Conservation (phyloP, 1,284 basidiomycete species). For the Ustilago esculenta region DNA sequence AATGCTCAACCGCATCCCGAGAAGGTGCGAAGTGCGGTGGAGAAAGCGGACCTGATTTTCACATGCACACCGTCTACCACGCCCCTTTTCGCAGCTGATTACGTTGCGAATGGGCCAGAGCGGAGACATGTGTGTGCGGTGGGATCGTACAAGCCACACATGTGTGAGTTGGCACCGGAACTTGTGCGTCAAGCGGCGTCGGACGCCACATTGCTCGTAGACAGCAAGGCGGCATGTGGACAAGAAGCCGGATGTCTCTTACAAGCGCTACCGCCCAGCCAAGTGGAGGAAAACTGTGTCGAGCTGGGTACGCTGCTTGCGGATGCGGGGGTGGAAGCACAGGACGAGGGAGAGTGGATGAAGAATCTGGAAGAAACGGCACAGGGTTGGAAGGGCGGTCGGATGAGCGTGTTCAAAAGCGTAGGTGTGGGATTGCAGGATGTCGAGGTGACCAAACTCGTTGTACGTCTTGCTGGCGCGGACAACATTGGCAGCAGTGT, state of each 20-base stretch:
- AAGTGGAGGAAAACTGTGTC: neutral
- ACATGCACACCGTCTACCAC: constrained; percentile 25
- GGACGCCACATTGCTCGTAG: constrained; percentile 6
- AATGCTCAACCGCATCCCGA: neutral
- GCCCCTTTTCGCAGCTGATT: neutral
- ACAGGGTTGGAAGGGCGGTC: neutral
- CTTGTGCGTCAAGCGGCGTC: neutral
- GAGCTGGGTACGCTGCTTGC: constrained; percentile 6
- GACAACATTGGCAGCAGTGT: too few species aligned
- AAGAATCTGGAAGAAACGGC: neutral
- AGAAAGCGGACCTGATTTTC: constrained; percentile 3
- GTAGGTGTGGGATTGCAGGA: constrained; percentile 43
- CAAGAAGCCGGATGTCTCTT: constrained; percentile 32
- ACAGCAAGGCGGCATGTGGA: constrained; percentile 15
- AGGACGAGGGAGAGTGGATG: constrained; percentile 1
- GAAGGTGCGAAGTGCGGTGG: neutral
- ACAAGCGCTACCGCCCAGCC: neutral
- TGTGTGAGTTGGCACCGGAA: constrained; percentile 19
- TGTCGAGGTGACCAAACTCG: constrained; percentile 25
- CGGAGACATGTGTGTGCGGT: constrained; percentile 16
- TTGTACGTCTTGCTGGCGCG: constrained; percentile 4
- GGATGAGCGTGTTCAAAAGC: constrained; percentile 28
- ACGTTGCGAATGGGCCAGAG: neutral
- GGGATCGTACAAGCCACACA: constrained; percentile 26
- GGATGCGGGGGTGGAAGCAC: neutral